Evolutionary conservation across 306 rosid species (phyloP).

Genomic region (Hippophae tibetana): DNA sequence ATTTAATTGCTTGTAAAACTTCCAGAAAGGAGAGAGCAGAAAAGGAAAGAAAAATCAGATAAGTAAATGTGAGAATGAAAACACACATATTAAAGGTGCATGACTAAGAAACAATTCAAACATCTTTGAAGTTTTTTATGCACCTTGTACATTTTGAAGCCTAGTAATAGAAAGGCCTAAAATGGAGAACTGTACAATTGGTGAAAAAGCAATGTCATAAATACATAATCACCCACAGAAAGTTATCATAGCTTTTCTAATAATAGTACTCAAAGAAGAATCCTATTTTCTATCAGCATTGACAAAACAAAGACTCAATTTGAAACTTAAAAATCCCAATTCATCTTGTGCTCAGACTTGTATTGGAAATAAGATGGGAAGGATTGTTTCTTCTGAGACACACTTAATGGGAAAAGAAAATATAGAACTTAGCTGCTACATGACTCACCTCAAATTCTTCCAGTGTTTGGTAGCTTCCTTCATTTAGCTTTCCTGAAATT

Average conservation of each 20-base stretch:
- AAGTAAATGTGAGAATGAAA: background rate
- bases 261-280: background rate
- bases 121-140: background rate
- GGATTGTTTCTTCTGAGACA: constrained; percentile 2
- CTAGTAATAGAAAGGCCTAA: background rate
- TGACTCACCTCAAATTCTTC: constrained; percentile 24
- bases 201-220: background rate
- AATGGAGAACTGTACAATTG: background rate
- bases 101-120: background rate
- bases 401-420: constrained; percentile 3
- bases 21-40: background rate
- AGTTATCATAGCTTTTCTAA: background rate
- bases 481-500: constrained; percentile 13
- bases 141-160: background rate
- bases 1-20: background rate
- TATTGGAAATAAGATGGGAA: background rate
- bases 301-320: background rate
- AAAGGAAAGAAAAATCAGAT: background rate
- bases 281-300: background rate
- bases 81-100: background rate
- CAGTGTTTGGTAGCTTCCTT: constrained; percentile 15
- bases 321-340: background rate
- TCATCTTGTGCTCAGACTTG: background rate
- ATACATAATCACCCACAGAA: background rate
- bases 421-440: background rate